Conservation (phyloP, 148 eudicot genomes). For the Tetragonia tetragonoides region DNA sequence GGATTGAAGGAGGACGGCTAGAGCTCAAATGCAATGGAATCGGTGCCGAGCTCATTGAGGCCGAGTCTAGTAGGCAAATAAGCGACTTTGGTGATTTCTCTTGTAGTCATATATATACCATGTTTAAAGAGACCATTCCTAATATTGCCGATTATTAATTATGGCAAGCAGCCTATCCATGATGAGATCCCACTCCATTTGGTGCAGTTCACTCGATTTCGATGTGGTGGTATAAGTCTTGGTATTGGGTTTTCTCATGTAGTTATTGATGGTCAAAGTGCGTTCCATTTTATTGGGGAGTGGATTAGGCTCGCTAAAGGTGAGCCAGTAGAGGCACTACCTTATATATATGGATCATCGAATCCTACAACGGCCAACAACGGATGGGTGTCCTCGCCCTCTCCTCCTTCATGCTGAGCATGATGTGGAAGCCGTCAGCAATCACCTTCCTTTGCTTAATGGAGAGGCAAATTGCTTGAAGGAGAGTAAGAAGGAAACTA, state of each 20-base stretch:
- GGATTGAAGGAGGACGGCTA: slow-evolving; percentile 9
- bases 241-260: slow-evolving; percentile 11
- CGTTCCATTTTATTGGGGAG: slow-evolving; percentile 8
- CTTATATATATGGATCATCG: slow-evolving; percentile 4
- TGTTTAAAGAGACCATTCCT: not conserved
- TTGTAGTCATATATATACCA: no score
- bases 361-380: not conserved
- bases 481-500: not conserved
- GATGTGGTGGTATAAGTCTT: slow-evolving; percentile 19
- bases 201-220: slow-evolving; percentile 20
- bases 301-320: slow-evolving; percentile 26
- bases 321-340: not conserved
- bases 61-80: not conserved
- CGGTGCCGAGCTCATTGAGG: slow-evolving; percentile 21
- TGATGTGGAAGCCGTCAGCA: not conserved
- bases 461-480: not conserved
- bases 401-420: not conserved
- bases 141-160: not conserved
- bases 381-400: not conserved
- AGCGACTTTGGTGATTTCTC: not conserved
- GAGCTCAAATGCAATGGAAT: slow-evolving; percentile 22
- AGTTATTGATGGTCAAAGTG: slow-evolving; percentile 9
- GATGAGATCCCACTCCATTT: slow-evolving; percentile 17
- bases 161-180: not conserved
- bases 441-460: not conserved